Evolutionary conservation across 805 yeast genomes (phyloP).

Genomic region (Candida argentea): DNA sequence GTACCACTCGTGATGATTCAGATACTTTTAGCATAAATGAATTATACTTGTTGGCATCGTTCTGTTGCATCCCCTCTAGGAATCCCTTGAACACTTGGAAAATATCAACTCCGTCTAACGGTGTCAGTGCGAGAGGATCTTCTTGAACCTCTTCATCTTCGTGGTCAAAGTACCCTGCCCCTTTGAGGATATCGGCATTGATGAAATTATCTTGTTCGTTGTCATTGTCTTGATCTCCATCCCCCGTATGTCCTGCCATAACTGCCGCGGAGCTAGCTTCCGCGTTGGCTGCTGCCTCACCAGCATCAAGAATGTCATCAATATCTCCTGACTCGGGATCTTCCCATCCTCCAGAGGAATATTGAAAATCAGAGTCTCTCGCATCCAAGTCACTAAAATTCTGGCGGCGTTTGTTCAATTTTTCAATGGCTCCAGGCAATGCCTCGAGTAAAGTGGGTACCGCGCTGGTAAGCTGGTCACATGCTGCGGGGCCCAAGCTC

Average conservation of each 20-base stretch:
- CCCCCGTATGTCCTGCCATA: constrained; percentile 8
- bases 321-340: constrained; percentile 10
- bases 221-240: constrained; percentile 15
- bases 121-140: constrained; percentile 33
- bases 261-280: constrained; percentile 5
- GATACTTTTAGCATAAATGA: constrained; percentile 31
- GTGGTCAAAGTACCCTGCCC: constrained; percentile 15
- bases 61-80: constrained; percentile 36
- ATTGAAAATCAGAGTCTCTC: constrained; percentile 6
- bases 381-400: constrained; percentile 33
- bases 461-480: constrained; percentile 35
- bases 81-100: constrained; percentile 55
- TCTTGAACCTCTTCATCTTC: constrained; percentile 10
- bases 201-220: constrained; percentile 39
- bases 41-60: constrained; percentile 39
- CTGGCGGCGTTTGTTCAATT: constrained; percentile 53
- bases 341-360: constrained; percentile 12
- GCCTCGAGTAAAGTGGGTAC: constrained; percentile 44
- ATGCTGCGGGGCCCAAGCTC: constrained; percentile 9
- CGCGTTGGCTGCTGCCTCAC: constrained; percentile 15
- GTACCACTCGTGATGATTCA: constrained; percentile 5
- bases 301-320: constrained; percentile 9
- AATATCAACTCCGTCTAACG: constrained; percentile 68
- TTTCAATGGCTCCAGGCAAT: constrained; percentile 63
- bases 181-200: constrained; percentile 30